Evolutionary conservation across 176 grass and related monocot species (phyloP), one percentile per base, ranked within the genome.

Genomic region (Urochloa ruziziensis): DNA sequence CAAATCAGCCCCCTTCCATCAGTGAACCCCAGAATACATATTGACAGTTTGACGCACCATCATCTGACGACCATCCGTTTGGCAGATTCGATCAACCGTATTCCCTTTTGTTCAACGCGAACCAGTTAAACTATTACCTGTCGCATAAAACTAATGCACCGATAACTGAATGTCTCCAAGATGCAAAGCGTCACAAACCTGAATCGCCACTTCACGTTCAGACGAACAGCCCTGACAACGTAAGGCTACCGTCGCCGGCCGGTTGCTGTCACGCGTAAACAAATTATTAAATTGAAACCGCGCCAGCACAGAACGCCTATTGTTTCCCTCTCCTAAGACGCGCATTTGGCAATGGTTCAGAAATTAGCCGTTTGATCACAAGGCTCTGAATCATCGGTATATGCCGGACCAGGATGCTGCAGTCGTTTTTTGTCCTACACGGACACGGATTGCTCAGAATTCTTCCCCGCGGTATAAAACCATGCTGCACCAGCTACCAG

Each of bases 221-320:
- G 70, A 66, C 14, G 21, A 68, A 58, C 1, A 37, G 9, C 49
- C 69, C 14, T 67, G 62, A 47, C 73, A 47, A 47, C 82, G 73
- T 77, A 34, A 34, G 48, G 48, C 49, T 75, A 28, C 37, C 37
- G 49, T 36, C 34, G 70, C 78, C 79, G 79, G 85, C 79, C 57
- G 19, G 21, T 60, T 32, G 39, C 67, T 43, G 5, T 67, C 72
- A 29, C 17, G 39, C 71, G 36, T 35, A 61, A 87, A 75, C 37
- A 68, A 51, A 19, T n/a, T n/a, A 48, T 13, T 48, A 67, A 87
- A 48, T 28, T 6, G 16, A 30, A 77, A 35, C 19, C 19, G 1
- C 7, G 37, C 28, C 5, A 8, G 40, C 19, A 47, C 16, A 56
- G 9, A 51, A 53, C 25, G 4, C 14, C 4, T 3, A 6, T 68